Conservation (phyloP, 192 early-diverging fungal species). For the Backusella liffmaniae region DNA sequence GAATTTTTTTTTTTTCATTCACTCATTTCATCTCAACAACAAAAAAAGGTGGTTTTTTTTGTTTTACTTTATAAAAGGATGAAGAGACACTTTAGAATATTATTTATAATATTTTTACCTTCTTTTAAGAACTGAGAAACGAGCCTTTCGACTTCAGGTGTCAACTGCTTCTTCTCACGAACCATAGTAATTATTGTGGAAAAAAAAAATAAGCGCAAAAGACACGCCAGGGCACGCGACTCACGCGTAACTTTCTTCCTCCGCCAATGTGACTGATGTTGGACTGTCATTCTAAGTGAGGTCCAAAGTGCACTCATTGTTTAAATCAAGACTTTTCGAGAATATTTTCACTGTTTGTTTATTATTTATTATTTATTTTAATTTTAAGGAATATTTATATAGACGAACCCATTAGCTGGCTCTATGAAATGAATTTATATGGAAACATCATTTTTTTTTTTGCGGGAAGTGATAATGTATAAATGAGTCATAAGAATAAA, state of each 20-base stretch:
- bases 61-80: background rate
- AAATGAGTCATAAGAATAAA: slow-evolving; percentile 7
- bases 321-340: background rate
- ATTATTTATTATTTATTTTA: background rate
- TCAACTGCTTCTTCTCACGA: slow-evolving; percentile 3
- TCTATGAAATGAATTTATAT: slow-evolving; percentile 7
- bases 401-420: background rate
- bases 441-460: background rate
- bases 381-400: slow-evolving; percentile 6
- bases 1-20: slow-evolving; percentile 10
- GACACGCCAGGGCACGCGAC: background rate
- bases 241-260: slow-evolving; percentile 1
- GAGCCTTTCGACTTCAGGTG: slow-evolving; percentile 26
- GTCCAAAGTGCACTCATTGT: too few species aligned
- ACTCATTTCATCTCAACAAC: background rate
- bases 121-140: slow-evolving; percentile 33
- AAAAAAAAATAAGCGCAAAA: slow-evolving; percentile 10
- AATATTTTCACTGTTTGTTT: background rate
- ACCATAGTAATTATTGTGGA: background rate
- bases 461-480: background rate
- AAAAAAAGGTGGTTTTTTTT: background rate
- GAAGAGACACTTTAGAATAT: background rate
- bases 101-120: slow-evolving; percentile 17
- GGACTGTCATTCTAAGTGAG: background rate
- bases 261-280: background rate